These are phyloP conservation scores for Rosa lucieae DNA, from an alignment of 306 rosid species.

Conservation along the genomic window DNA sequence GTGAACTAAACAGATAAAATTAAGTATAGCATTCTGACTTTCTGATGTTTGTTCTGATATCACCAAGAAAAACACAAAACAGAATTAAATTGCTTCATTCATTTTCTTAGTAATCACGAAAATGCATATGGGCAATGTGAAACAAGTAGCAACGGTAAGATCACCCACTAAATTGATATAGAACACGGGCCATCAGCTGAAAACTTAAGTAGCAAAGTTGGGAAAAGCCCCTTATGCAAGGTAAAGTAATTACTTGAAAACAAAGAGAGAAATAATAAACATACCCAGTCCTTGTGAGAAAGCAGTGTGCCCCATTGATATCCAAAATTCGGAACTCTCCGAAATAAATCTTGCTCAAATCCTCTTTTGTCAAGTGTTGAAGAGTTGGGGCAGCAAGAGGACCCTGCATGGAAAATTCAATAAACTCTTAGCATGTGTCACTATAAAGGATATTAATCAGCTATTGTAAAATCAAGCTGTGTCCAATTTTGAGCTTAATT, in stretches of 20 bases:
- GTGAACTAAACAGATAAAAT: not conserved
- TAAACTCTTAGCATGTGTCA: constrained; percentile 15
- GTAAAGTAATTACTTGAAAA: constrained; percentile 4
- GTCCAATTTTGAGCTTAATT: not conserved
- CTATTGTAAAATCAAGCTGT: constrained; percentile 1
- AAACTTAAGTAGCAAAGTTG: not conserved
- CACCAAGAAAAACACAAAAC: constrained; percentile 5
- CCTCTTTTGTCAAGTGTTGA: constrained; percentile 81
- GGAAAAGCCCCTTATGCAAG: not conserved
- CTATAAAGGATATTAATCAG: constrained; percentile 11
- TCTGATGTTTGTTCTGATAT: constrained; percentile 4
- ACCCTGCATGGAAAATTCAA: constrained; percentile 54
- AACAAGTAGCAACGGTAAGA: not conserved
- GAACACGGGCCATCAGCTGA: not conserved
- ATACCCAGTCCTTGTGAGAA: constrained; percentile 94
- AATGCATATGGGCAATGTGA: not conserved
- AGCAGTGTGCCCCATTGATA: constrained; percentile 73
- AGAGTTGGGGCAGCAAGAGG: constrained; percentile 93
- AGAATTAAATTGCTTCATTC: not conserved
- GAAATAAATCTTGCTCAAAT: constrained; percentile 83
- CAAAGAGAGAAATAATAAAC: constrained; percentile 23
- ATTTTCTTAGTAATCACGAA: not conserved
- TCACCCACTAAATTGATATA: not conserved
- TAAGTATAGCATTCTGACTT: not conserved
- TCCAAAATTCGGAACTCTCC: constrained; percentile 80